phyloP scores from a whole-genome alignment of 2,329 filamentous ascomycete species.

The Capronia epimyces region DNA sequence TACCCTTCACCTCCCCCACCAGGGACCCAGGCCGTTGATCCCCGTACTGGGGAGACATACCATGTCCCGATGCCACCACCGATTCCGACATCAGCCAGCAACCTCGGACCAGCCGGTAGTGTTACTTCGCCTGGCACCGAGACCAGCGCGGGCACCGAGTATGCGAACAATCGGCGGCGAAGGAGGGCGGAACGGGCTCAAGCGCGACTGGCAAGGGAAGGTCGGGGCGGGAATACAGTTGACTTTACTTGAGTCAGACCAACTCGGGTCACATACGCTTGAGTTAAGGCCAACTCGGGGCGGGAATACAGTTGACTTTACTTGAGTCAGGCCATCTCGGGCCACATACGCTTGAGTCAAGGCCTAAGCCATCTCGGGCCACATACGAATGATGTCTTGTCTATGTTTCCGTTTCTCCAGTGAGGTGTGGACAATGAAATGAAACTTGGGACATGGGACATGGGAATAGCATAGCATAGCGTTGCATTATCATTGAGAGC shows the following conservation, averaged over 20 bases:
- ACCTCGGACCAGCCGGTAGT: conserved; percentile 39
- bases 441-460: too few species aligned
- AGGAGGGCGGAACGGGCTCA: conserved; percentile 50
- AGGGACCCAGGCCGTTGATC: conserved; percentile 17
- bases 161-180: conserved; percentile 50
- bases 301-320: conserved; percentile 29
- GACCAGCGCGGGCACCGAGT: conserved; percentile 42
- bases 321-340: conserved; percentile 8
- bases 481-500: too few species aligned
- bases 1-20: conserved; percentile 26
- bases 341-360: too few species aligned
- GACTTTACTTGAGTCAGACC: conserved; percentile 23
- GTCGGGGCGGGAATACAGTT: conserved; percentile 28
- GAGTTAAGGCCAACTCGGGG: conserved; percentile 36
- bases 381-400: too few species aligned
- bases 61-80: conserved; percentile 35
- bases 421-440: too few species aligned
- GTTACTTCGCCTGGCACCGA: conserved; percentile 45
- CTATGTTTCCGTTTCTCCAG: too few species aligned
- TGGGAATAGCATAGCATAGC: too few species aligned
- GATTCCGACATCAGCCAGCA: conserved; percentile 39
- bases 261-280: too few species aligned
- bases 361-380: conserved; percentile 32
- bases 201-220: conserved; percentile 42
- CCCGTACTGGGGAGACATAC: conserved; percentile 19